phyloP scores from a whole-genome alignment of 2,329 filamentous ascomycete species.

The Lachnellula suecica region DNA sequence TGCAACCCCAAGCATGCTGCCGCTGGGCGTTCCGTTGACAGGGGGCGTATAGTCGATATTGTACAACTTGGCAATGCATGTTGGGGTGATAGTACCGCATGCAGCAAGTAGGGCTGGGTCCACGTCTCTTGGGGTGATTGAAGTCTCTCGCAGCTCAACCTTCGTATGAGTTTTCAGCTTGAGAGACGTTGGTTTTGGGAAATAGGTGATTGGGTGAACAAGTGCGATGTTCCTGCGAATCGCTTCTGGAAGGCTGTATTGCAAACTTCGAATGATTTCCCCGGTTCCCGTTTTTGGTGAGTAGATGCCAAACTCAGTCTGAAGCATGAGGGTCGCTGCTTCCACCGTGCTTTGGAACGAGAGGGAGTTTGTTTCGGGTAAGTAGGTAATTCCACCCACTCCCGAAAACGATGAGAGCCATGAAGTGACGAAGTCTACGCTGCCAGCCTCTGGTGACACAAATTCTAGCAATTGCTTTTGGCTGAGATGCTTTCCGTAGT shows the following conservation, averaged over 20 bases:
- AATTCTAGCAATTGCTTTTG: conserved; percentile 41
- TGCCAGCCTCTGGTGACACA: conserved; percentile 38
- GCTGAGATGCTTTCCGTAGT: conserved; percentile 50
- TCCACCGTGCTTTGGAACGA: conserved; percentile 24
- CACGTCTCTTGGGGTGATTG: conserved; percentile 5
- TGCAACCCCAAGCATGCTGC: conserved; percentile 61
- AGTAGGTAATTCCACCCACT: conserved; percentile 3
- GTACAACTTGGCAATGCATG: conserved; percentile 31
- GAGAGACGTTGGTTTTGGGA: conserved; percentile 19
- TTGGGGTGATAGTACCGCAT: conserved; percentile 24
- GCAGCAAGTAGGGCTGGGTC: conserved; percentile 19
- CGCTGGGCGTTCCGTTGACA: conserved; percentile 46
- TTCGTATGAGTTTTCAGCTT: neutral
- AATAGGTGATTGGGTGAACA: conserved; percentile 41
- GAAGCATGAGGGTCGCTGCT: conserved; percentile 22
- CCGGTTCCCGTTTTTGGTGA: conserved; percentile 17
- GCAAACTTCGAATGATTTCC: conserved; percentile 34
- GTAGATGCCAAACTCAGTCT: conserved; percentile 28
- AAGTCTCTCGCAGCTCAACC: neutral
- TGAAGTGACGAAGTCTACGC: conserved; percentile 35
- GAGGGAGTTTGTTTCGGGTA: conserved; percentile 6
- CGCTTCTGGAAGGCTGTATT: conserved; percentile 37
- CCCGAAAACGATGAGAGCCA: conserved; percentile 39
- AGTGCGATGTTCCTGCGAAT: conserved; percentile 36
- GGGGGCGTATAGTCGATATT: conserved; percentile 30